Conservation (phyloP, 2,329 filamentous ascomycete genomes). For the Teratosphaeria nubilosa region DNA sequence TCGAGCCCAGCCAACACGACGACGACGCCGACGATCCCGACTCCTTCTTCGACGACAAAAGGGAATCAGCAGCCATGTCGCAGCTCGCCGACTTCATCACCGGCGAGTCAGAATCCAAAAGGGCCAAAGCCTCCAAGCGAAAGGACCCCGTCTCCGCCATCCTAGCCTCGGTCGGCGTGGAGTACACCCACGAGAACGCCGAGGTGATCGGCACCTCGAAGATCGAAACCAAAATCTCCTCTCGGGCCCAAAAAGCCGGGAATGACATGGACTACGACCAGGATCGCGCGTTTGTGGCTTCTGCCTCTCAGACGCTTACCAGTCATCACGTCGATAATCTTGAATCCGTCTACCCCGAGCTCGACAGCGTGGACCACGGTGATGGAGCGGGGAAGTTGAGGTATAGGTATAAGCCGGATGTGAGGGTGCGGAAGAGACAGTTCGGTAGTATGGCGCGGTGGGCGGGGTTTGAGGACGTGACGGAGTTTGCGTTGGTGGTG, state of each 20-base stretch:
- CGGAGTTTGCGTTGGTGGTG: slow-evolving; percentile 80
- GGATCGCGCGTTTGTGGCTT: slow-evolving; percentile 26
- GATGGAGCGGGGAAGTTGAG: slow-evolving; percentile 28
- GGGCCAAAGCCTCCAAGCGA: slow-evolving; percentile 29
- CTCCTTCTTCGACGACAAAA: slow-evolving; percentile 29
- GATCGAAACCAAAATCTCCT: slow-evolving; percentile 76
- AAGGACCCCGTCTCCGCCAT: slow-evolving; percentile 81
- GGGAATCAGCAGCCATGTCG: slow-evolving; percentile 58
- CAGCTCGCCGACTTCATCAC: slow-evolving; percentile 58
- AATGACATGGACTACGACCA: slow-evolving; percentile 42
- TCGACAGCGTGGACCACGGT: not conserved
- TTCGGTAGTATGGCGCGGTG: slow-evolving; percentile 82
- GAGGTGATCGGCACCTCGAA: slow-evolving; percentile 90
- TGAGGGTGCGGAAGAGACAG: slow-evolving; percentile 64
- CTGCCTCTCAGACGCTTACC: not conserved
- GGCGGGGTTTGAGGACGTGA: slow-evolving; percentile 65
- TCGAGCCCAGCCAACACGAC: slow-evolving; percentile 54
- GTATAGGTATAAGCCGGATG: slow-evolving; percentile 62
- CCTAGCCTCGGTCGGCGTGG: slow-evolving; percentile 73
- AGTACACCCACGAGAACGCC: slow-evolving; percentile 93
- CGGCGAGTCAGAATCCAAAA: slow-evolving; percentile 24
- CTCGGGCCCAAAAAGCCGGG: slow-evolving; percentile 56
- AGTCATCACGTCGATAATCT: not conserved
- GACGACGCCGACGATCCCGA: slow-evolving; percentile 9
- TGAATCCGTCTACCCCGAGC: not conserved